Evolutionary conservation across 1,284 basidiomycete genomes (phyloP).

Genomic region (Wallemia mellicola): DNA sequence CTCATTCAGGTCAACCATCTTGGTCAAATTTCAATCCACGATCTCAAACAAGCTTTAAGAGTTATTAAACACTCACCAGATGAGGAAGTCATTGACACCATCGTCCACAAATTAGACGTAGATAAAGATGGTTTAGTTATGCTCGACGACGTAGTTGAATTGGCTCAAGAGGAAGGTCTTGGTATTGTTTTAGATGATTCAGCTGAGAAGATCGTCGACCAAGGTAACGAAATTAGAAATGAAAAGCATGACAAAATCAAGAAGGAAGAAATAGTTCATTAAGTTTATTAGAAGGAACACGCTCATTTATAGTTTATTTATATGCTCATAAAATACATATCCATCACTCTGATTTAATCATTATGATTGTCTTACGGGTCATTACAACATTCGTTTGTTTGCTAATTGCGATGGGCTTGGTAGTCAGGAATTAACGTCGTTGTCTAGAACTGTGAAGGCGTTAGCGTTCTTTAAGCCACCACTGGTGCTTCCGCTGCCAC

Average conservation of each 20-base stretch:
- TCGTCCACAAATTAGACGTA: constrained; percentile 79
- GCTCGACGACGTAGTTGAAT: constrained; percentile 5
- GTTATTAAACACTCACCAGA: constrained; percentile 78
- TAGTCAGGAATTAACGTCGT: neutral
- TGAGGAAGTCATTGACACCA: constrained; percentile 58
- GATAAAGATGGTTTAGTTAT: constrained; percentile 89
- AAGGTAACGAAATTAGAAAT: neutral
- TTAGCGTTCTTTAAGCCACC: neutral
- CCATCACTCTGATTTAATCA: neutral
- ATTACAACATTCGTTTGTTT: neutral
- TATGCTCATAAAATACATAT: neutral
- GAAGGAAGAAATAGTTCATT: neutral
- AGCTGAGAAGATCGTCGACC: neutral
- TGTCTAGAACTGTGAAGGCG: neutral
- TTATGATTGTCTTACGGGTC: neutral
- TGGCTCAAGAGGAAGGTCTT: neutral
- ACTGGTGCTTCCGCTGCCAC: neutral
- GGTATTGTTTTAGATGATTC: neutral
- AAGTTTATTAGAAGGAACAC: neutral
- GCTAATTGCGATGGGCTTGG: neutral
- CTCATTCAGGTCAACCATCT: constrained; percentile 76
- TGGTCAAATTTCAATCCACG: constrained; percentile 67
- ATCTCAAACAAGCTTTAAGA: constrained; percentile 27
- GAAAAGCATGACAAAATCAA: neutral
- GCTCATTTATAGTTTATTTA: neutral